These are phyloP conservation scores for Juglanconis sp. DNA, from an alignment of 2,329 filamentous ascomycete genomes.

Conservation along the genomic window DNA sequence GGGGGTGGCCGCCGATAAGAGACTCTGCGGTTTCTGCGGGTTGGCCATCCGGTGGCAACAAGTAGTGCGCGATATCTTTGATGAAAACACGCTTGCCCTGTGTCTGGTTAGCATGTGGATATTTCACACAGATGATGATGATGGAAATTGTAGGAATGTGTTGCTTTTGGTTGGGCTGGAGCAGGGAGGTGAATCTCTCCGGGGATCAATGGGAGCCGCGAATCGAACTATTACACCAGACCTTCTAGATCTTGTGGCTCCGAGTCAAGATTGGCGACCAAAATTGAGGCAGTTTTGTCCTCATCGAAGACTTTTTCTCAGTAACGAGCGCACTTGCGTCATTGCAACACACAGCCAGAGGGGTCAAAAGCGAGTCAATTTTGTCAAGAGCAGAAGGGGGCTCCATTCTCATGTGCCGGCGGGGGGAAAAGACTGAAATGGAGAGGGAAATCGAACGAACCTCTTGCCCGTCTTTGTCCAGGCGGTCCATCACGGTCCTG, in stretches of 20 bases:
- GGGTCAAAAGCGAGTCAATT: not conserved
- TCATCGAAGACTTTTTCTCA: not conserved
- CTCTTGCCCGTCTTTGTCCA: constrained; percentile 71
- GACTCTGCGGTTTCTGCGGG: constrained; percentile 73
- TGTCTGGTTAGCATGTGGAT: constrained; percentile 16
- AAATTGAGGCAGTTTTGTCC: not conserved
- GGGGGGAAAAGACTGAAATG: constrained; percentile 20
- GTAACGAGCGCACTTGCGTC: constrained; percentile 6
- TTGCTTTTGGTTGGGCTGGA: not conserved
- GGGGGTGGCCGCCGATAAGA: constrained; percentile 56
- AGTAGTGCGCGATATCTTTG: constrained; percentile 95
- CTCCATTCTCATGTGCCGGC: not conserved
- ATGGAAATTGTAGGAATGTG: not conserved
- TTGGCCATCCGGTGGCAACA: constrained; percentile 71
- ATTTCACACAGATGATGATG: not conserved
- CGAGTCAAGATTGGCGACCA: not conserved
- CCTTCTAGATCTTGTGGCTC: not conserved
- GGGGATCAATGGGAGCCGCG: constrained; percentile 6
- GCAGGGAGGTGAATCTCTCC: too few relatives aligned
- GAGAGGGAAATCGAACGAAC: constrained; percentile 44
- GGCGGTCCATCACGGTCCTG: constrained; percentile 71
- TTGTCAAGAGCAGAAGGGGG: not conserved
- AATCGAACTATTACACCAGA: constrained; percentile 2
- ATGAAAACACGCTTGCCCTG: constrained; percentile 92
- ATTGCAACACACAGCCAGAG: not conserved